Percentiles rank a stretch among this genome's conserved stretches.
phyloP scores from a whole-genome alignment of 805 yeast genomes.

The Sugiyamaella marilandica region DNA sequence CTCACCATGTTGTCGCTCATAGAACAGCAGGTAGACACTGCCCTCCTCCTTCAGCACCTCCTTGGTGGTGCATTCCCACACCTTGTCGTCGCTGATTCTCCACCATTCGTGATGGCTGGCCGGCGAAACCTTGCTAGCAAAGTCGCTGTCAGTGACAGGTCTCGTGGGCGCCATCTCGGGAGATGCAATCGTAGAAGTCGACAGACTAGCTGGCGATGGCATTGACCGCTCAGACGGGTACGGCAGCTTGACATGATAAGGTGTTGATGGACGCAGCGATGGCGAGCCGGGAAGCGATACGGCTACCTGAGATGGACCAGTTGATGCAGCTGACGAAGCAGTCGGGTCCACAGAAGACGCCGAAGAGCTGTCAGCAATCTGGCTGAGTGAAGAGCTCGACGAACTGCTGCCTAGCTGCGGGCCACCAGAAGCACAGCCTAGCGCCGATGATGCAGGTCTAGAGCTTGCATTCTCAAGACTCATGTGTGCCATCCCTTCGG shows the following conservation, averaged over 20 bases:
- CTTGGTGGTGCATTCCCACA: constrained; percentile 53
- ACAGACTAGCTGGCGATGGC: constrained; percentile 19
- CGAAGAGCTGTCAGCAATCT: constrained; percentile 2
- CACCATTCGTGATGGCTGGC: constrained; percentile 43
- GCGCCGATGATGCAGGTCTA: background rate
- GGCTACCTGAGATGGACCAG: background rate
- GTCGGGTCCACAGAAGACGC: background rate
- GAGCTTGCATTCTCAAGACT: background rate
- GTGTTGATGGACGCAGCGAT: constrained; percentile 6
- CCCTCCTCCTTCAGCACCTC: constrained; percentile 63
- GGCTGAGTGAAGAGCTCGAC: background rate
- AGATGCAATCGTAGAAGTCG: constrained; percentile 9
- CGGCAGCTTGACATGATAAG: constrained; percentile 10
- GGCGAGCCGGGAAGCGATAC: constrained; percentile 9
- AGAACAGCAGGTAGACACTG: constrained; percentile 83
- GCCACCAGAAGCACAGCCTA: background rate
- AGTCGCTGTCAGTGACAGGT: background rate
- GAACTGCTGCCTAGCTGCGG: background rate
- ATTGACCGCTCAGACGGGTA: constrained; percentile 16
- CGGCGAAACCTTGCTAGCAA: constrained; percentile 40
- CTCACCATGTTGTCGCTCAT: constrained; percentile 41
- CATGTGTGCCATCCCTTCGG: background rate
- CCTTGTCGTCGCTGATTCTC: constrained; percentile 76
- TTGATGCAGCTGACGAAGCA: background rate
- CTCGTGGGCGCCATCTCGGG: constrained; percentile 8